Base-by-base conservation (phyloP, 2,329 filamentous ascomycete genomes). In the Aspergillus bombycis region DNA sequence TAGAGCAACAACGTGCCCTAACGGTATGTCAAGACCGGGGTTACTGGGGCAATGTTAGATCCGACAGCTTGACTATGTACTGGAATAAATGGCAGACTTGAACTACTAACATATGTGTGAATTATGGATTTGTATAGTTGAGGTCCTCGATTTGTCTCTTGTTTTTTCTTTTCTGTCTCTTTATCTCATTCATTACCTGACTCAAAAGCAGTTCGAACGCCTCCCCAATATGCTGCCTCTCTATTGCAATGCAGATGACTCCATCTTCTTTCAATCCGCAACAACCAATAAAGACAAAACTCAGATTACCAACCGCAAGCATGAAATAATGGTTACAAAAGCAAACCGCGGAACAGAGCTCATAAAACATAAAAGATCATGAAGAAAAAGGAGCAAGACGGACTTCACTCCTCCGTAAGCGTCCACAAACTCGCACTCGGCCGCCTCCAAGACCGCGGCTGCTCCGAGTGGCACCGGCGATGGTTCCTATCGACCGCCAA, bases 381-480 rank as follows among this genome's bases (percentile, higher is more conserved):
- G 26, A 28, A 28, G 26, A 28, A 11, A 32, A 11, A 16, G 5
- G 10, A 46, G 7, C 4, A 21, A 23, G 3, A 0, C 4, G 4
- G n/a, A 57, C 6, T 59, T 67, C 61, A 70, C 54, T 77, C 74
- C 65, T 78, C 77, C 57, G 67, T 53, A 34, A 79, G 65, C 32
- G 77, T 74, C 76, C 76, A 79, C 59, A 79, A 61, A 48, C 69
- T 69, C 50, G 73, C 71, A 59, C 75, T 77, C 5, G 77, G 77
- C 46, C 72, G 69, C 45, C 71, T 75, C 77, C 77, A 79, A 30
- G 75, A 67, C 45, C 75, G 71, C 28, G 77, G 77, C 60, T 77
- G 74, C 58, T 78, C 76, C 14, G 77, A 78, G 66, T 79, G 77
- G 60, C 75, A 76, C 57, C 77, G 70, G 21, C 75, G 69, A 69